Conservation (phyloP, 2,329 filamentous ascomycete species). For the Decorospora gaudefroyi region DNA sequence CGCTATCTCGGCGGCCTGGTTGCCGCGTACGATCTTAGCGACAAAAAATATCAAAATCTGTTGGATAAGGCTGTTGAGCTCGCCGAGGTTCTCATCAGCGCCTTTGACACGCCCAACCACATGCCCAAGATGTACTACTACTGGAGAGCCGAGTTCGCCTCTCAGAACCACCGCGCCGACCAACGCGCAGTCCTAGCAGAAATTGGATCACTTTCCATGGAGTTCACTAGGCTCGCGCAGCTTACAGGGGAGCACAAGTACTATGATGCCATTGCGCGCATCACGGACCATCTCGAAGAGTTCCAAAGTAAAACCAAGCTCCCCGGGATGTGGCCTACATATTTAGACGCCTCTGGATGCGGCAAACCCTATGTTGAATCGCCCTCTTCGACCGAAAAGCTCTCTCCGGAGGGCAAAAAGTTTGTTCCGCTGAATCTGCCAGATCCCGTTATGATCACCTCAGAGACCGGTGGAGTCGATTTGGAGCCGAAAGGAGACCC, state of each 20-base stretch:
- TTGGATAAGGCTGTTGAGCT: constrained; percentile 66
- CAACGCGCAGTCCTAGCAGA: constrained; percentile 52
- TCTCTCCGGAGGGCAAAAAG: constrained; percentile 40
- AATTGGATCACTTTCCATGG: constrained; percentile 55
- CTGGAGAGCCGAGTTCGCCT: constrained; percentile 53
- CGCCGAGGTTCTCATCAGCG: constrained; percentile 66
- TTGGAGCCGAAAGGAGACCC: constrained; percentile 1
- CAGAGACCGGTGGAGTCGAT: constrained; percentile 20
- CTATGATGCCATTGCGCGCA: constrained; percentile 55
- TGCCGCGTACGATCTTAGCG: constrained; percentile 70
- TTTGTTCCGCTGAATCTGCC: constrained; percentile 42
- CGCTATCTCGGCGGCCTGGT: constrained; percentile 71
- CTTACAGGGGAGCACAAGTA: constrained; percentile 54
- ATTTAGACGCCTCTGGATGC: constrained; percentile 51
- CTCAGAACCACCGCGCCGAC: constrained; percentile 49
- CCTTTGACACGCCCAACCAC: constrained; percentile 70
- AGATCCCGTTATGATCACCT: constrained; percentile 33
- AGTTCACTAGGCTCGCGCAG: constrained; percentile 55
- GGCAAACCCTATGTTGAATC: constrained; percentile 33
- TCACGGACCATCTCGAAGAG: constrained; percentile 51
- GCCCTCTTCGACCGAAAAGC: constrained; percentile 22
- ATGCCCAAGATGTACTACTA: constrained; percentile 66
- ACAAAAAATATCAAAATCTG: constrained; percentile 56
- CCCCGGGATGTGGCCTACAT: constrained; percentile 56
- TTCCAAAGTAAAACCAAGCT: constrained; percentile 53